A percentile compares a stretch with the other conserved stretches of the same genome.
Evolutionary conservation across 176 grass and related monocot species (phyloP).

Genomic region (Hordeum marinum): DNA sequence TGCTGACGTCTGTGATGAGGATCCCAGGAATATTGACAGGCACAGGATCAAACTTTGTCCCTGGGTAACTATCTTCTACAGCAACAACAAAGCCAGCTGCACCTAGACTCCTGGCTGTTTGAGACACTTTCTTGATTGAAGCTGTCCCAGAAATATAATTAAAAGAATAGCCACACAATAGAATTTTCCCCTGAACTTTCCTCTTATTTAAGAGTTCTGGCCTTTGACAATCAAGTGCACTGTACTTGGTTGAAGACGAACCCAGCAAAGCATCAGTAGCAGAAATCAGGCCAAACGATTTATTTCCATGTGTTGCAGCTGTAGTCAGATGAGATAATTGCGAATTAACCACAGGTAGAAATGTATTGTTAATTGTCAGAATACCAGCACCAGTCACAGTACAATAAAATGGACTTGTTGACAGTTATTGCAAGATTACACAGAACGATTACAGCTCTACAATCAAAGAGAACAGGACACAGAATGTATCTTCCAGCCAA

Average conservation of each 20-base stretch:
- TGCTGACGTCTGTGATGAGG: constrained; percentile 78
- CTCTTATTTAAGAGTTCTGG: constrained; percentile 90
- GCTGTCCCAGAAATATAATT: constrained; percentile 95
- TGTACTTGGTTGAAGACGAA: constrained; percentile 78
- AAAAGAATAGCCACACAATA: constrained; percentile 94
- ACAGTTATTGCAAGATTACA: neutral
- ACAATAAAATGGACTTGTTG: neutral
- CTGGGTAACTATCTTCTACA: constrained; percentile 87
- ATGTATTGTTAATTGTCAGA: constrained; percentile 1
- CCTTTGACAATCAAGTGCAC: constrained; percentile 85
- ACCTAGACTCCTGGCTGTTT: constrained; percentile 78
- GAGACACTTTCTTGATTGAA: constrained; percentile 92
- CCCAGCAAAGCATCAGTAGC: constrained; percentile 79
- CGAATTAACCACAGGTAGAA: constrained; percentile 9
- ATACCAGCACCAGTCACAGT: neutral
- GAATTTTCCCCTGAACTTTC: constrained; percentile 83
- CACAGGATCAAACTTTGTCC: constrained; percentile 96
- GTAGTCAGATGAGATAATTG: constrained; percentile 21
- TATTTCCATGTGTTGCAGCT: constrained; percentile 95
- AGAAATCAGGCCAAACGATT: constrained; percentile 67
- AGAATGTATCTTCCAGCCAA: neutral
- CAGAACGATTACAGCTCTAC: neutral
- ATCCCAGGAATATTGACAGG: constrained; percentile 93
- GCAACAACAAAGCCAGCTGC: constrained; percentile 91
- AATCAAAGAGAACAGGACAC: neutral